Evolutionary conservation across 2,329 filamentous ascomycete species (phyloP).

Genomic region (Colletotrichum sojae): DNA sequence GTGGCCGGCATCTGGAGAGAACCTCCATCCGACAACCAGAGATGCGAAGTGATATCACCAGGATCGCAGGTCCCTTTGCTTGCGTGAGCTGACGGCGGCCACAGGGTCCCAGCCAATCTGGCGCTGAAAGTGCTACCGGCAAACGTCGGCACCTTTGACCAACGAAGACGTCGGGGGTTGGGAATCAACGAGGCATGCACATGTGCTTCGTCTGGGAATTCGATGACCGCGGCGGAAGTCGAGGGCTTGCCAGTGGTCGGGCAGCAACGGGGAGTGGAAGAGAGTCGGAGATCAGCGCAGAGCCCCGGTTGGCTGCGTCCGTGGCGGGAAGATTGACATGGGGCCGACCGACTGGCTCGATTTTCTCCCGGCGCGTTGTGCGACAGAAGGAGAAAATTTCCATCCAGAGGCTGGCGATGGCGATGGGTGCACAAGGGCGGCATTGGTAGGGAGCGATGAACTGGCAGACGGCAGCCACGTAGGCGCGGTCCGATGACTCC

Average conservation of each 20-base stretch:
- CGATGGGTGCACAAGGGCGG: slow-evolving; percentile 5
- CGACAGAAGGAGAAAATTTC: slow-evolving; percentile 21
- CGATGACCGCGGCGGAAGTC: not conserved
- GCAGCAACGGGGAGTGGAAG: slow-evolving; percentile 4
- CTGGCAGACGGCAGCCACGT: slow-evolving; percentile 11
- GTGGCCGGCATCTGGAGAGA: not conserved
- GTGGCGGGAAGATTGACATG: not conserved
- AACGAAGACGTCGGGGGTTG: not conserved
- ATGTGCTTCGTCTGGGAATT: slow-evolving; percentile 1
- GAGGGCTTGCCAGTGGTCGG: not conserved
- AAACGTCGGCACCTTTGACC: slow-evolving; percentile 10
- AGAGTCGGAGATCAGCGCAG: not conserved
- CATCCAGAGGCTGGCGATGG: not conserved
- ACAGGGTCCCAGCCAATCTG: not conserved
- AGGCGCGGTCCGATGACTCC: slow-evolving; percentile 32
- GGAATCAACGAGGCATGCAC: not conserved
- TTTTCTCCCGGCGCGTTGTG: not conserved
- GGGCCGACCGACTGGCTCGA: not conserved
- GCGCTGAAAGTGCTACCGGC: not conserved
- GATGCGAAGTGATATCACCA: slow-evolving; percentile 17
- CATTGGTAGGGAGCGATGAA: slow-evolving; percentile 17
- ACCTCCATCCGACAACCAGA: not conserved
- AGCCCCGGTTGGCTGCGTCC: slow-evolving; percentile 3
- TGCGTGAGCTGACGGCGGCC: not conserved
- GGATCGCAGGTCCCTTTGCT: not conserved